Evolutionary conservation across 345 rosid species (phyloP).

Genomic region (Sonneratia alba): DNA sequence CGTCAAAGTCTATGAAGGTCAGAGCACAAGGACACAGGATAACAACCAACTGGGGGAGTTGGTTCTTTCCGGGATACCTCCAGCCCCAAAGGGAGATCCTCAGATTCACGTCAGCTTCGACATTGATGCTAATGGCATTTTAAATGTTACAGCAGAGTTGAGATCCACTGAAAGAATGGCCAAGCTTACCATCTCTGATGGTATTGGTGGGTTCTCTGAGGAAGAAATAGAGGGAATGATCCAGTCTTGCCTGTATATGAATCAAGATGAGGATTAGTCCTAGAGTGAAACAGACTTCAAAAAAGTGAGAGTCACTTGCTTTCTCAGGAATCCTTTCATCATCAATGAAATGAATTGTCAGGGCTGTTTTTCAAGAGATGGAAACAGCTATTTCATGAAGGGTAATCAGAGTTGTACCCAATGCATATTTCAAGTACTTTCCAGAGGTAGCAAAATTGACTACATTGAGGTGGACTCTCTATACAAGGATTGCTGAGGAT

Average conservation of each 20-base stretch:
- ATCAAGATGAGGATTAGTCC: background rate
- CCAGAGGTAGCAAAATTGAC: background rate
- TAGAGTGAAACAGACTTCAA: too few relatives aligned
- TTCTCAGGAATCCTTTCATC: background rate
- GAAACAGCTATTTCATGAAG: background rate
- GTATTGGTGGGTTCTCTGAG: slow-evolving; percentile 10
- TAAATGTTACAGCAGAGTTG: slow-evolving; percentile 27
- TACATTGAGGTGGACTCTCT: too few relatives aligned
- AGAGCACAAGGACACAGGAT: slow-evolving; percentile 28
- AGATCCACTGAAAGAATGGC: slow-evolving; percentile 24
- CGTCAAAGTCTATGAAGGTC: slow-evolving; percentile 35
- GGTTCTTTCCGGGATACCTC: slow-evolving; percentile 34
- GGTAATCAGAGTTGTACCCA: background rate
- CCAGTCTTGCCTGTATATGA: background rate
- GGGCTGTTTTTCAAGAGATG: background rate
- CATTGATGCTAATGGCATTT: slow-evolving; percentile 26
- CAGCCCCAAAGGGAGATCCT: slow-evolving; percentile 36
- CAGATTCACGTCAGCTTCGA: slow-evolving; percentile 33
- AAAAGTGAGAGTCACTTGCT: too few relatives aligned
- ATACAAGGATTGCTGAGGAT: too few relatives aligned
- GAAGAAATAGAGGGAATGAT: slow-evolving; percentile 15
- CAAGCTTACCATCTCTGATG: slow-evolving; percentile 17
- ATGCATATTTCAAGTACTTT: background rate
- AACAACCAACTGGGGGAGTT: slow-evolving; percentile 31
- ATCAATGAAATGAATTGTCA: background rate